Conservation (phyloP, 345 rosid genomes). For the Gossypium thurberi region DNA sequence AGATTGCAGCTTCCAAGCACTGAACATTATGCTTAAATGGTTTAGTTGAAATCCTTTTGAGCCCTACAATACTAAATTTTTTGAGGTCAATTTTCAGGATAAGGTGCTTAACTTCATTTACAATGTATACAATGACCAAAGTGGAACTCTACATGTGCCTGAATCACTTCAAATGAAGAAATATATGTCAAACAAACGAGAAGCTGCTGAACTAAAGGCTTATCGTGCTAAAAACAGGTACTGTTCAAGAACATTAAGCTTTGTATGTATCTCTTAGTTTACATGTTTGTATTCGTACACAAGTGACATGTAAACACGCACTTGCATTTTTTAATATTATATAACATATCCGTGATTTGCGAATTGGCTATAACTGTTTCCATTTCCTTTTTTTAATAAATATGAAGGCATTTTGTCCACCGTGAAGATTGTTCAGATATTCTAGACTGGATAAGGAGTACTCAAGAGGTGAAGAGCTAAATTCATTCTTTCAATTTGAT, state of each 20-base stretch:
- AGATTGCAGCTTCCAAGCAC: neutral
- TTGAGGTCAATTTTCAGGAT: conserved; percentile 39
- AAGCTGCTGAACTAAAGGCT: conserved; percentile 47
- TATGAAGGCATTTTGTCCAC: conserved; percentile 56
- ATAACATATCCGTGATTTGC: neutral
- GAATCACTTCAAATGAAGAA: conserved; percentile 56
- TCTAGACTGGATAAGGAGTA: conserved; percentile 54
- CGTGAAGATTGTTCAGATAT: conserved; percentile 59
- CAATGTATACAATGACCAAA: conserved; percentile 51
- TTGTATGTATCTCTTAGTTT: neutral
- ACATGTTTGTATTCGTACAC: neutral
- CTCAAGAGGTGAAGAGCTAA: conserved; percentile 17
- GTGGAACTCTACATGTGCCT: conserved; percentile 45
- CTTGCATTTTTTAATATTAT: neutral
- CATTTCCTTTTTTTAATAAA: neutral
- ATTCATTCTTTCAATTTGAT: conserved; percentile 6
- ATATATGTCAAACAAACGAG: conserved; percentile 41
- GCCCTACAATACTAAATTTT: conserved; percentile 2
- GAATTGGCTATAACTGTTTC: neutral
- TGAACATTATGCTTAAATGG: neutral
- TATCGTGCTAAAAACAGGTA: conserved; percentile 74
- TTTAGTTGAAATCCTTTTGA: neutral
- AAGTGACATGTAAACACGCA: neutral
- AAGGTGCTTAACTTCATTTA: conserved; percentile 48
- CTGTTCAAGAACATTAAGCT: neutral